Base-by-base conservation (phyloP, 805 yeast genomes). In the Pachysolen tannophilus region DNA sequence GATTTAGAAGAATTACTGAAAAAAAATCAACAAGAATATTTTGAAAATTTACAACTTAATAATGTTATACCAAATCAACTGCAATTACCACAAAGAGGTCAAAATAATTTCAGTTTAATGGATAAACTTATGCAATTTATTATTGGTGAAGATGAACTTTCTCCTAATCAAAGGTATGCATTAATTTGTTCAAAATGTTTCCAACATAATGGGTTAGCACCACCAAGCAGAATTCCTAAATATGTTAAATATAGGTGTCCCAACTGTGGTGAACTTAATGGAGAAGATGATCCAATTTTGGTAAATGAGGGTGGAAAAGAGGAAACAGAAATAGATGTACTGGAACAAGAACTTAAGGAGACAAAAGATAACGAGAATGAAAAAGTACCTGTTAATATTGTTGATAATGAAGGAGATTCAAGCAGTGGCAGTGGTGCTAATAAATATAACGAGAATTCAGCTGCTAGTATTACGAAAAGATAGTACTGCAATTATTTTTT, bases 161-260 rank as follows among this genome's bases (percentile, higher is more conserved):
- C 74, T 31, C 67, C 81, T 0, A 72, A 73, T 29, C 60, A 61
- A 39, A 56, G 94, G 29, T 81, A 66, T 50, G 94, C 94, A 0
- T 63, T 84, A 44, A 80, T 84, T 11, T 84, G 95, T 52, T 43
- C 49, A 14, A 57, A 64, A n/a, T 84, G 95, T 49, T 60, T 55
- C 16, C 64, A 63, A 13, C 94, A 84, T 55, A 84, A 85, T 49
- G 95, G 95, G 1, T 63, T 84, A 30, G 94, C 94, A 0, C 83
- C 86, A 4, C 86, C 83, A 2, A 80, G 81, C 6, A 58, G 67
- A 40, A 41, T 51, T 3, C 80, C 90, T 0, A 47, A 45, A 2
- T 48, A 53, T 5, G 74, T 82, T 7, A 57, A 54, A 34, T 84
- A 78, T 46, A 49, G 61, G 2, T 84, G 95, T 58, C 82, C 86